Percentiles rank a stretch among this genome's conserved stretches.
Conservation (phyloP, 148 eudicot genomes). For the Gaultheria prostrata region DNA sequence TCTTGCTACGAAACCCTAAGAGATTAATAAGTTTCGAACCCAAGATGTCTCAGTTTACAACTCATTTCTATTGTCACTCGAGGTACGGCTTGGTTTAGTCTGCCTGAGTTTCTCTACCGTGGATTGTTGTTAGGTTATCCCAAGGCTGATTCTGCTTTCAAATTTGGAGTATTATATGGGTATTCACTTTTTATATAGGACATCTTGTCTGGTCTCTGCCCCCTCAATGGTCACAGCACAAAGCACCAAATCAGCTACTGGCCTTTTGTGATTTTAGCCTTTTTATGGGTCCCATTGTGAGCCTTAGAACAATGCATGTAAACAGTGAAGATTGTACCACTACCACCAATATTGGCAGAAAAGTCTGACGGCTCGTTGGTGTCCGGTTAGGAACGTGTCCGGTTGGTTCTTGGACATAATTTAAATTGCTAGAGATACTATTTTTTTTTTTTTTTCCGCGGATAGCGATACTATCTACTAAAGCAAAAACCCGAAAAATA, state of each 20-base stretch:
- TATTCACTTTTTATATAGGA: background rate
- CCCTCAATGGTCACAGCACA: background rate
- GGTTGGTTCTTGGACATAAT: background rate
- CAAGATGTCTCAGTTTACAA: too few relatives aligned
- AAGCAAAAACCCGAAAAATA: background rate
- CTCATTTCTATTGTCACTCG: too few relatives aligned
- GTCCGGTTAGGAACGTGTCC: background rate
- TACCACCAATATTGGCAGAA: background rate
- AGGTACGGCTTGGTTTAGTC: background rate
- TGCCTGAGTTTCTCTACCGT: background rate
- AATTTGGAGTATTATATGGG: slow-evolving; percentile 3
- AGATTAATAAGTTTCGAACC: too few relatives aligned
- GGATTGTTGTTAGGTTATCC: background rate
- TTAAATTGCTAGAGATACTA: background rate
- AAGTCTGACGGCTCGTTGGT: background rate
- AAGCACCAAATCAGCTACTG: background rate
- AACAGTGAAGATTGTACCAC: background rate
- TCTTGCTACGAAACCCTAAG: too few relatives aligned
- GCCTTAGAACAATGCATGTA: background rate
- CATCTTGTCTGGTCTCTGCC: background rate
- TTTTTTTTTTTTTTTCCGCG: too few relatives aligned
- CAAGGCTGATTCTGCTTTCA: background rate
- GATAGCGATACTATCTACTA: too few relatives aligned
- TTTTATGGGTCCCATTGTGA: background rate
- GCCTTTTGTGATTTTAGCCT: slow-evolving; percentile 7